Base-by-base conservation (phyloP, 495 filamentous ascomycete genomes). In the Glarea lozoyensis region DNA sequence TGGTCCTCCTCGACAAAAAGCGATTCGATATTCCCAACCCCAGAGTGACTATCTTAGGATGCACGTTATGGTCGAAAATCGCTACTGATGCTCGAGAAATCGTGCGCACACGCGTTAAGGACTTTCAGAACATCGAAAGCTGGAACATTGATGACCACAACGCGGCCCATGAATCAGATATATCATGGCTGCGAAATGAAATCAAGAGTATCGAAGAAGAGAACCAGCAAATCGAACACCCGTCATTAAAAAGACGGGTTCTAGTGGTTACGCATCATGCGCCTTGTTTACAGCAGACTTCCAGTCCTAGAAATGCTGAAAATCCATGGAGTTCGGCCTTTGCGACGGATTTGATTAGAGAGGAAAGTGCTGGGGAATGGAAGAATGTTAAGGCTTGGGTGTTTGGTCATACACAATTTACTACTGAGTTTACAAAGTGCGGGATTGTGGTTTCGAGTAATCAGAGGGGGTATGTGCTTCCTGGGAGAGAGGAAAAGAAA, bases 191-290 rank as follows among this genome's bases (percentile, higher is more conserved):
- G 18, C 1, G 54, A 75, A 49, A 56, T 72, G 7, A 25, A 54
- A 4, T 48, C 48, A 1, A 51, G 63, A 4, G 49, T 55, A 5
- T 45, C 39, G 15, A 34, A 48, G 35, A 41, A 43, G 16, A 39
- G 23, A 37, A 37, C 23, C 20, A 34, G 17, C 12, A 13, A 34
- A 13, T 34, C 6, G n/a, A 13, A 13, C n/a, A 6, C n/a, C 4
- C 12, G 2, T 19, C 35, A 35, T 4, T 41, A 39, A 38, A 51
- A 31, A 42, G 50, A 21, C 54, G 51, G 33, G 54, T 76, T n/a
- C 33, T 79, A 2, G 60, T 78, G 1, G 63, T 70, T 12, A 76
- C 73, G 2, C 75, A 78, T 35, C 71, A 79, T 52, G 70, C 71
- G 1, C 75, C 75, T 12, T 65, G 53, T 18, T 48, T 68, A 0